Evolutionary conservation across 345 rosid species (phyloP), one percentile per base, ranked within the genome.

Genomic region (Populus davidiana): DNA sequence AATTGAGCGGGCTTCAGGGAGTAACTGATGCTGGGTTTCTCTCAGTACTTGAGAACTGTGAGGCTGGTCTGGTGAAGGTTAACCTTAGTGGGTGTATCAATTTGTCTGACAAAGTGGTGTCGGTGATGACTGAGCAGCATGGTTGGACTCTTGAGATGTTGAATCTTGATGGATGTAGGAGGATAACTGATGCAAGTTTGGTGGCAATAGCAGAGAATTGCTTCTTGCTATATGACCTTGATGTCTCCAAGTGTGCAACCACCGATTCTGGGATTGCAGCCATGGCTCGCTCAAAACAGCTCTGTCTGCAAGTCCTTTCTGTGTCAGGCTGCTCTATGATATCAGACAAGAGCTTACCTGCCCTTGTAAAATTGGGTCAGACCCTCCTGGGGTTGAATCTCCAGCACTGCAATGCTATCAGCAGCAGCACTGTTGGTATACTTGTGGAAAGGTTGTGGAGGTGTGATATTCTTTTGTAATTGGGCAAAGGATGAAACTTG

Each of bases 1-100:
- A 88, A n/a, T 81, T 96, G 36, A 82, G 78, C 35, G 94, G 97
- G 27, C 95, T 93, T 71, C 84, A 75, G 79, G 91, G 84, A 17
- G 77, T 94, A 25, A 92, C 97, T 61, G 97, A 96, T 83, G 84
- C 88, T 52, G 95, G 99, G 17, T 74, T 92, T 70, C 77, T 88
- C 78, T 85, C 87, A 47, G 80, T 92, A 20, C 67, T 90, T 29
- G 81, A 87, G 81, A 88, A 65, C 71, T 86, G 80, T 44, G 83
- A 82, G 77, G 88, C 86, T 8, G 94, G 97, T 41, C 86, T 92
- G n/a, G 79, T 85, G 75, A 88, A 86, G 81, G 91, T 92, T 69
- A 86, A 83, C 75, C 89, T 92, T 56, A 85, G 87, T 8, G 86
- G 86, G 67, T 90, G 97, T 81, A 74, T 87, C 63, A 90, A 89